A percentile compares a stretch with the other conserved stretches of the same genome.
phyloP scores from a whole-genome alignment of 345 rosid species.

The Eucalyptus curtisii region DNA sequence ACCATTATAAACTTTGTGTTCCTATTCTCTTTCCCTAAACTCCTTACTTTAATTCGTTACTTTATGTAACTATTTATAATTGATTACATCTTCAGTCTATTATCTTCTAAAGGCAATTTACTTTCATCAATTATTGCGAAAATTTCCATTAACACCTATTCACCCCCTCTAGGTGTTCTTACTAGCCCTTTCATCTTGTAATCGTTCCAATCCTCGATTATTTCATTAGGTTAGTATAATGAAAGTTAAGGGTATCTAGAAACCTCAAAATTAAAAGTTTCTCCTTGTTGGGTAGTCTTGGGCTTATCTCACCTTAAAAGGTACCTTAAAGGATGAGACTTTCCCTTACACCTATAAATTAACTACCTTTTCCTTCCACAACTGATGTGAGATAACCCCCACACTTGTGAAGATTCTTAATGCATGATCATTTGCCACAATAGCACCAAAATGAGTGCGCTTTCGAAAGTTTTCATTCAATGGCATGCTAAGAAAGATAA shows the following conservation, averaged over 20 bases:
- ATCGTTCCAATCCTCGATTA: not conserved
- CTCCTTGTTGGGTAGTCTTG: rapidly evolving
- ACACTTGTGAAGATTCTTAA: not conserved
- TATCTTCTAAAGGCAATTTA: no score
- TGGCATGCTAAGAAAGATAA: not conserved
- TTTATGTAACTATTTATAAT: no score
- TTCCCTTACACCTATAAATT: rapidly evolving
- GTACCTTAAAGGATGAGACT: rapidly evolving
- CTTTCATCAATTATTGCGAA: no score
- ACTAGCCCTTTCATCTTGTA: no score
- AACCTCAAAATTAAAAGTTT: not conserved
- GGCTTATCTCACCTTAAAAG: no score
- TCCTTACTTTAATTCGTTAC: no score
- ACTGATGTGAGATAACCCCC: rapidly evolving
- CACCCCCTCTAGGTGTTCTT: no score
- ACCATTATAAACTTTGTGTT: no score
- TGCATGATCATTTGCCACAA: not conserved
- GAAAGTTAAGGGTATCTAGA: not conserved
- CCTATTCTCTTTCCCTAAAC: no score
- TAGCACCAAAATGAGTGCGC: rapidly evolving
- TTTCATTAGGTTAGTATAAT: no score
- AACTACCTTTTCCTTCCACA: rapidly evolving
- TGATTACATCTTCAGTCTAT: no score
- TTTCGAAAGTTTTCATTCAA: not conserved
- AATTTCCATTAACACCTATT: no score